Evolutionary conservation across 352 stramenopile genomes (phyloP).

Genomic region (Aphanomyces astaci): DNA sequence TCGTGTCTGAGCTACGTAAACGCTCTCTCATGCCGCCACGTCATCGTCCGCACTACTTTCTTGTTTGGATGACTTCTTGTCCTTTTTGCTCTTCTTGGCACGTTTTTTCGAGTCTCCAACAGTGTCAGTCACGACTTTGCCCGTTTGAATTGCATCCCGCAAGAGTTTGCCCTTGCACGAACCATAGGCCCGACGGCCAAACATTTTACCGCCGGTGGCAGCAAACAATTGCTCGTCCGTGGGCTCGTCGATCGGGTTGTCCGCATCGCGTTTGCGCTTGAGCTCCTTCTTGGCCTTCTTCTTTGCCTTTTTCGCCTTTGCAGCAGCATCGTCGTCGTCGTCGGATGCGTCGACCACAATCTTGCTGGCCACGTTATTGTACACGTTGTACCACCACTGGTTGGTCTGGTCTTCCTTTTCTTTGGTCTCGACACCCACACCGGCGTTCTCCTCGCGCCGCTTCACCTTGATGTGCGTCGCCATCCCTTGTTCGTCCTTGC

Average conservation of each 20-base stretch:
- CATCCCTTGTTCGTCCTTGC: conserved; percentile 92
- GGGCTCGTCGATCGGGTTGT: conserved; percentile 34
- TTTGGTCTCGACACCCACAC: conserved; percentile 78
- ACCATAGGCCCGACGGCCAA: conserved; percentile 90
- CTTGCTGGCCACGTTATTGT: conserved; percentile 80
- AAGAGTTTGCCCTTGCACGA: conserved; percentile 83
- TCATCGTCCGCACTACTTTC: no score
- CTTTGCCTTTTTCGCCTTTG: conserved; percentile 38
- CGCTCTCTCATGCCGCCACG: neutral
- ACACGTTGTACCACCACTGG: conserved; percentile 86
- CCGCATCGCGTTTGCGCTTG: conserved; percentile 32
- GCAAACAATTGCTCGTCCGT: conserved; percentile 95
- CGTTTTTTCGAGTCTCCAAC: neutral
- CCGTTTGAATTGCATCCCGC: conserved; percentile 41
- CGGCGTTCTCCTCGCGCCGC: conserved; percentile 89
- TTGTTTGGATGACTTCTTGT: no score
- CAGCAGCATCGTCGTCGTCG: conserved; percentile 37
- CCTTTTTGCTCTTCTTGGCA: conserved; percentile 19
- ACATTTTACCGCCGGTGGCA: conserved; percentile 91
- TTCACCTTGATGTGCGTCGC: conserved; percentile 90
- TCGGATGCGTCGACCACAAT: conserved; percentile 70
- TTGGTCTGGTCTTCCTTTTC: conserved; percentile 55
- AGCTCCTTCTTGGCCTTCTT: conserved; percentile 35
- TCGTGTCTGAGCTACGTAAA: neutral
- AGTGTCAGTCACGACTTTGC: conserved; percentile 6